Evolutionary conservation across 352 stramenopile species (phyloP).

Genomic region (Thraustotheca clavata): DNA sequence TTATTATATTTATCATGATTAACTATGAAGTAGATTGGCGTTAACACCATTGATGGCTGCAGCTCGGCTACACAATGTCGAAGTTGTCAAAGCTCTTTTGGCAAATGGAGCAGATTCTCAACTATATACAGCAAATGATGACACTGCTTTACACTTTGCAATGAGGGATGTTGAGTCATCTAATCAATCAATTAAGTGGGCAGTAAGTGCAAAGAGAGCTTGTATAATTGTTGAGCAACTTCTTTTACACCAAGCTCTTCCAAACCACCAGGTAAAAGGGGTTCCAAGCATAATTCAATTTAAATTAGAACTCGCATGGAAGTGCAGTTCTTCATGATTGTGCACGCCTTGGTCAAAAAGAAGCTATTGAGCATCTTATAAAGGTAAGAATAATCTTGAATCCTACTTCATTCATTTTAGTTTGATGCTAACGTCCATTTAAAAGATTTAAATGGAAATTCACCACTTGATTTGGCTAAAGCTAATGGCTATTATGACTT

Average conservation of each 20-base stretch:
- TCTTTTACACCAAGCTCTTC: constrained; percentile 27
- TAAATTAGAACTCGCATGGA: constrained; percentile 47
- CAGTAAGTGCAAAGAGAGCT: constrained; percentile 31
- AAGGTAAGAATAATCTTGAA: background rate
- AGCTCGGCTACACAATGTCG: constrained; percentile 37
- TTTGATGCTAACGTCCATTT: background rate
- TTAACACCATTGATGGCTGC: constrained; percentile 64
- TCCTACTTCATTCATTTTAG: constrained; percentile 6
- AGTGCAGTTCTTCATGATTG: constrained; percentile 51
- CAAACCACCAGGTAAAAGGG: constrained; percentile 27
- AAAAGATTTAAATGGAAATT: constrained; percentile 34
- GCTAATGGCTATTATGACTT: constrained; percentile 30
- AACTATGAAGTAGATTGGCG: constrained; percentile 30
- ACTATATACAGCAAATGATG: constrained; percentile 50
- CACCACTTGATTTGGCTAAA: constrained; percentile 35
- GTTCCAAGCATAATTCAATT: background rate
- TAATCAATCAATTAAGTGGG: constrained; percentile 20
- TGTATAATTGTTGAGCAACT: constrained; percentile 35
- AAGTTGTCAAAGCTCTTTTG: constrained; percentile 40
- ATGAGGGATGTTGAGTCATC: constrained; percentile 22
- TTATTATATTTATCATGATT: constrained; percentile 5
- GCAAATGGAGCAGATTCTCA: constrained; percentile 40
- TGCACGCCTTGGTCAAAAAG: constrained; percentile 39
- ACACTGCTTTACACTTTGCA: constrained; percentile 57
- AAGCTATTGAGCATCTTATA: constrained; percentile 50